Conservation (phyloP, 2,329 filamentous ascomycete species). For the Hypoxylon sp. region DNA sequence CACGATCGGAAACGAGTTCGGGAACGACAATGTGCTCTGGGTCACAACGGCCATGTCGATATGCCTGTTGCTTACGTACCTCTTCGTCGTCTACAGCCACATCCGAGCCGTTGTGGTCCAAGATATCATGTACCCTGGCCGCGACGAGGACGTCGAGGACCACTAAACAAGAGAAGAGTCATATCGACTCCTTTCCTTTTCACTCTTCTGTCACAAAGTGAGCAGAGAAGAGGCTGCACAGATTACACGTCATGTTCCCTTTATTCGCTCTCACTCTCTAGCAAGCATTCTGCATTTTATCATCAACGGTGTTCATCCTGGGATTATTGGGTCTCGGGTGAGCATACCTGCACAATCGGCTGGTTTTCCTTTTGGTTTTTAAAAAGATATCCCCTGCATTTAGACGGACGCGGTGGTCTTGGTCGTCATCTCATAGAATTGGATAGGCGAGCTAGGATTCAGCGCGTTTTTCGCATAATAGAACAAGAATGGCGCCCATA, state of each 20-base stretch:
- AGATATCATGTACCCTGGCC: slow-evolving; percentile 64
- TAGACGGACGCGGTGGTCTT: slow-evolving; percentile 21
- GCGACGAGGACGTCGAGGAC: slow-evolving; percentile 62
- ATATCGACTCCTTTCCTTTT: slow-evolving; percentile 1
- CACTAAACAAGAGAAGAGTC: slow-evolving; percentile 42
- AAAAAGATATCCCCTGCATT: slow-evolving; percentile 31
- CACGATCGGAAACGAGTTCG: slow-evolving; percentile 58
- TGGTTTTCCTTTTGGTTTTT: slow-evolving; percentile 35
- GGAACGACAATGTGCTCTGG: slow-evolving; percentile 55
- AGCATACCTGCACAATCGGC: slow-evolving; percentile 27
- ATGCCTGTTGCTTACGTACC: slow-evolving; percentile 51
- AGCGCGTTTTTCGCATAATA: slow-evolving; percentile 24
- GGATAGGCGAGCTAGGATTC: slow-evolving; percentile 8
- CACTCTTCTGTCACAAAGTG: background rate
- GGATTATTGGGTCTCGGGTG: slow-evolving; percentile 20
- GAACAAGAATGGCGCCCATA: slow-evolving; percentile 17
- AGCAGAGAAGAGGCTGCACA: slow-evolving; percentile 26
- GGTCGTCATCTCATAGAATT: slow-evolving; percentile 18
- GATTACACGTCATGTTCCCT: slow-evolving; percentile 28
- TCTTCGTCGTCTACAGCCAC: slow-evolving; percentile 55
- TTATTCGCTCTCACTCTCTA: slow-evolving; percentile 9
- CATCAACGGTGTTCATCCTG: slow-evolving; percentile 15
- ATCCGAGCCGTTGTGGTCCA: slow-evolving; percentile 57
- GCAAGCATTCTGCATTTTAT: slow-evolving; percentile 14
- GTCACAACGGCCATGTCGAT: slow-evolving; percentile 60